Percentiles rank a stretch among this genome's conserved stretches.
Evolutionary conservation across 2,329 filamentous ascomycete species (phyloP).

Genomic region (Fusarium vanettenii): DNA sequence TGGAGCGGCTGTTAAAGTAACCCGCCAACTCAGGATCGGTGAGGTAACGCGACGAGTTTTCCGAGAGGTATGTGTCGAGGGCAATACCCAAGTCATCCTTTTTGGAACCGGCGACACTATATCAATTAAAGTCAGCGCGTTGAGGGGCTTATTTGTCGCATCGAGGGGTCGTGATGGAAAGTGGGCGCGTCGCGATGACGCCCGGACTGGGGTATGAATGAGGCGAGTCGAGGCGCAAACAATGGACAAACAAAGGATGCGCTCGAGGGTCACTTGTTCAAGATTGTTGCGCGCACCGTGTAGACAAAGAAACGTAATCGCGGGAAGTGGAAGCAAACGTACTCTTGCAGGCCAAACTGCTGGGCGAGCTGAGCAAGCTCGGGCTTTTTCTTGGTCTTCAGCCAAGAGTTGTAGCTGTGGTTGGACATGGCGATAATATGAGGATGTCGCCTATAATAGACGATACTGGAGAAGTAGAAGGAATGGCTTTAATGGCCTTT

Average conservation of each 20-base stretch:
- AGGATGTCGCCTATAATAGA: conserved; percentile 44
- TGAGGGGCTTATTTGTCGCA: not conserved
- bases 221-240: conserved; percentile 26
- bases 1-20: conserved; percentile 79
- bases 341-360: conserved; percentile 78
- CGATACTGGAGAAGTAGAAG: not conserved
- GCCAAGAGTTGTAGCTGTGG: conserved; percentile 69
- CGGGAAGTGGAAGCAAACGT: conserved; percentile 49
- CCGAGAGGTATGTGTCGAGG: conserved; percentile 78
- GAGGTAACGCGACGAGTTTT: conserved; percentile 74
- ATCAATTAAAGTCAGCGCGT: conserved; percentile 31
- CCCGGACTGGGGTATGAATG: conserved; percentile 17
- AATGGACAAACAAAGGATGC: conserved; percentile 18
- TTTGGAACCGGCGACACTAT: conserved; percentile 75
- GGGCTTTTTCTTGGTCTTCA: conserved; percentile 84
- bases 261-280: not conserved
- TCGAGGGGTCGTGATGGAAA: conserved; percentile 17
- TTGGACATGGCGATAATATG: conserved; percentile 45
- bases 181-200: conserved; percentile 35
- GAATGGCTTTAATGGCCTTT: not conserved
- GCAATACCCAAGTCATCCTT: conserved; percentile 83
- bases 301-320: not conserved
- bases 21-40: conserved; percentile 73
- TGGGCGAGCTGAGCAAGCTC: conserved; percentile 82
- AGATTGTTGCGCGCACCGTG: not conserved